A percentile compares a stretch with the other conserved stretches of the same genome.
Conservation (phyloP, 768 basidiomycete species). For the Termitomyces sp. region DNA sequence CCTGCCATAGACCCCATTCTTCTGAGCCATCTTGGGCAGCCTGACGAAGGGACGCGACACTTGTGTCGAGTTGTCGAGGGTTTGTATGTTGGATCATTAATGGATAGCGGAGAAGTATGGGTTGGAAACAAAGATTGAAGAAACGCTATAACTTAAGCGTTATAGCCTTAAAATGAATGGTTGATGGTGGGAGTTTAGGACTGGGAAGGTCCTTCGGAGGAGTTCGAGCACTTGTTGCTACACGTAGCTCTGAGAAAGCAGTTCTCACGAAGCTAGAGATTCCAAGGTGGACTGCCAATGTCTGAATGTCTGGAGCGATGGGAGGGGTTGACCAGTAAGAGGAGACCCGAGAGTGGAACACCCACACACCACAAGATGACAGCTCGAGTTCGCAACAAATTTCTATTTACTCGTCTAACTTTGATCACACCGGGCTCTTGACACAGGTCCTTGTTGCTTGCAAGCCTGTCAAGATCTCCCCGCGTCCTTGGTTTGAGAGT, state of each 20-base stretch:
- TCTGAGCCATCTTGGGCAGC: slow-evolving; percentile 42
- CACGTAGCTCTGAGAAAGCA: slow-evolving; percentile 16
- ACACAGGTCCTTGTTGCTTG: background rate
- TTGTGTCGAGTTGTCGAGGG: slow-evolving; percentile 35
- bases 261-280: slow-evolving; percentile 19
- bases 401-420: slow-evolving; percentile 1
- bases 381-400: slow-evolving; percentile 8
- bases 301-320: slow-evolving; percentile 11
- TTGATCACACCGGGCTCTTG: background rate
- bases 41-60: slow-evolving; percentile 29
- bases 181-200: slow-evolving; percentile 12
- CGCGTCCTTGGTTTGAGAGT: background rate
- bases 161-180: slow-evolving; percentile 13
- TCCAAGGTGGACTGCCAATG: slow-evolving; percentile 8
- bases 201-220: slow-evolving; percentile 9
- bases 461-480: background rate
- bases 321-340: slow-evolving; percentile 23
- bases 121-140: slow-evolving; percentile 6
- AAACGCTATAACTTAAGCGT: slow-evolving; percentile 10
- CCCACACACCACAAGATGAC: slow-evolving; percentile 25
- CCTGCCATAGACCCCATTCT: slow-evolving; percentile 70
- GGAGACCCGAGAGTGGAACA: slow-evolving; percentile 41
- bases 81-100: slow-evolving; percentile 69
- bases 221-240: slow-evolving; percentile 5
- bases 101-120: background rate